A percentile compares a stretch with the other conserved stretches of the same genome.
Conservation (phyloP, 192 early-diverging fungal species). For the Paraglomus occultum region DNA sequence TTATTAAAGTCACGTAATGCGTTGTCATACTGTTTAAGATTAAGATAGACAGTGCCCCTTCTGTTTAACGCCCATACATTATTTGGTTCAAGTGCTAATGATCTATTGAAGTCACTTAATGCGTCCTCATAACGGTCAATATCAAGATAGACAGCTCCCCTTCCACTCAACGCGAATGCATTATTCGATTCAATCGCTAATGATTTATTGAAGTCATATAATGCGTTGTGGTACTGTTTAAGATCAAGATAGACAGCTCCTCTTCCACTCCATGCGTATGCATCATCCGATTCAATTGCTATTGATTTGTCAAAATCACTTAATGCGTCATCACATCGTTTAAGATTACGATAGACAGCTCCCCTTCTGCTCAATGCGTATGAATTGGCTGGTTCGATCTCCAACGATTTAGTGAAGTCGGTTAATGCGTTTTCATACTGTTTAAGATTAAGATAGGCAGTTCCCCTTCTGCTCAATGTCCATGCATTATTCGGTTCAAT, state of each 20-base stretch:
- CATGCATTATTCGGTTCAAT: neutral
- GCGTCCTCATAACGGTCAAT: neutral
- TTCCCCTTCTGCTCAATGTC: neutral
- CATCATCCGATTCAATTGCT: slow-evolving; percentile 17
- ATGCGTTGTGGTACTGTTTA: neutral
- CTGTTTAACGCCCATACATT: neutral
- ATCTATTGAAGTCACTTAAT: neutral
- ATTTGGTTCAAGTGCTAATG: slow-evolving; percentile 6
- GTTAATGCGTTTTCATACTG: neutral
- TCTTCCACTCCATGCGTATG: neutral
- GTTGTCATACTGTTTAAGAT: neutral
- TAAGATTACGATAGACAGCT: neutral
- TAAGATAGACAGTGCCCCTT: neutral
- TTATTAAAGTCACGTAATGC: neutral
- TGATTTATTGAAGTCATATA: slow-evolving; percentile 9
- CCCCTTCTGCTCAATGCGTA: slow-evolving; percentile 2
- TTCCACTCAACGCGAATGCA: neutral
- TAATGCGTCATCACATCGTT: neutral
- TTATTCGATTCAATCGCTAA: neutral
- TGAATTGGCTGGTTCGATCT: neutral
- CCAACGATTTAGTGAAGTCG: slow-evolving; percentile 1
- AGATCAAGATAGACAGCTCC: slow-evolving; percentile 1
- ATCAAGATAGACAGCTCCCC: neutral
- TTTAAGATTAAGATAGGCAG: neutral
- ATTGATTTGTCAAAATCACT: neutral